Evolutionary conservation across 225 moss, liverwort and hornwort genomes (phyloP), one percentile per base, ranked within the genome.

Genomic region (Pleurozium schreberi): DNA sequence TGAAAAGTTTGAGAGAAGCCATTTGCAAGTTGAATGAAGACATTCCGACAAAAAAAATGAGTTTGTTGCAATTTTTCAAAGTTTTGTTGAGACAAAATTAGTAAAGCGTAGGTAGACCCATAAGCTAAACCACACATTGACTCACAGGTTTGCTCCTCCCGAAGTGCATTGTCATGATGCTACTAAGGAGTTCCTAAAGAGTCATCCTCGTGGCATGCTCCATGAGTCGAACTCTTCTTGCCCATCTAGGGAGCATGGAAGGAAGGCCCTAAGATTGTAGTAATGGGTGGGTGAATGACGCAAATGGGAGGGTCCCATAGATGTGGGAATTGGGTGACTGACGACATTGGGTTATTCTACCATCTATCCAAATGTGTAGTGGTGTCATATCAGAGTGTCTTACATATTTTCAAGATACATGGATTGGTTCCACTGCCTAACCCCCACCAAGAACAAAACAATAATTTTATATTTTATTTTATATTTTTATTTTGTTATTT

Each of bases 81-180:
- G 16, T 45, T 45, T 45, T 17, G 28, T 16, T 28, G 17, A 17
- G 4, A 16, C 45, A 4, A 40, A 42, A 40, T 68, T 13, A 17
- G 17, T 22, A n/a, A 23, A 69, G 8, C 3, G 0, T 26, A 4
- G 13, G 11, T 9, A 26, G 13, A 43, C 40, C 71, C 43, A 43
- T 28, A n/a, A n/a, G 5, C 43, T 28, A 6, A 28, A 45, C 5
- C 3, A 16, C 3, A 17, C 1, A 1, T 0, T 43, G 5, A 14
- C 1, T 45, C 3, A 17, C 4, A 1, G 5, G 27, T 38, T 13
- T 19, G 13, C 12, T 40, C 11, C 31, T 45, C 34, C 33, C 34
- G 34, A 17, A 64, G 15, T 64, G 64, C 34, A 33, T 64, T 73
- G 73, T 31, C 47, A 18, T 11, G 31, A 47, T 31, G 19, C 45